Evolutionary conservation across 192 early-diverging fungal species (phyloP).

Genomic region (Coemansia sp.): DNA sequence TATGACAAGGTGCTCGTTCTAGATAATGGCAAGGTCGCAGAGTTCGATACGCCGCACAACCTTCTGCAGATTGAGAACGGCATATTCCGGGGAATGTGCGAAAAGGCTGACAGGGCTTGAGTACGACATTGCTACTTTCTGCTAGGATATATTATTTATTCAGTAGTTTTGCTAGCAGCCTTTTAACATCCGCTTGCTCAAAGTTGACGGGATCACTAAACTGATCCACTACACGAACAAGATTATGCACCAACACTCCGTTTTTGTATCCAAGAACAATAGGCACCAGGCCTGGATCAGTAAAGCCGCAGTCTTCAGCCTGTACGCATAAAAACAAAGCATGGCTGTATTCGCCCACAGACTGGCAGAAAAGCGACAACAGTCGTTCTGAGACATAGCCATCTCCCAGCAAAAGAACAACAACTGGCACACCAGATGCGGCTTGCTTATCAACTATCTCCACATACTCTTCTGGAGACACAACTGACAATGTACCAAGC

Average conservation of each 20-base stretch:
- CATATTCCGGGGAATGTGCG: conserved; percentile 69
- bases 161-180: conserved; percentile 13
- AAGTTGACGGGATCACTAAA: conserved; percentile 21
- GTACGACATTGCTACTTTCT: conserved; percentile 25
- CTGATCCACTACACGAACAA: conserved; percentile 41
- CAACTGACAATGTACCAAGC: conserved; percentile 18
- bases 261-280: conserved; percentile 36
- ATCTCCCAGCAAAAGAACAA: conserved; percentile 17
- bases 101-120: conserved; percentile 64
- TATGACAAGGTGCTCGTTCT: no score
- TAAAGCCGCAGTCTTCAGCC: conserved; percentile 40
- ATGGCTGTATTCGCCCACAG: conserved; percentile 14
- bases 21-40: no score
- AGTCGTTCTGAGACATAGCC: conserved; percentile 19
- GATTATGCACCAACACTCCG: conserved; percentile 38
- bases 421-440: conserved; percentile 11
- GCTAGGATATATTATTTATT: conserved; percentile 10
- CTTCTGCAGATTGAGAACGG: no score
- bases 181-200: conserved; percentile 24
- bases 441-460: conserved; percentile 40
- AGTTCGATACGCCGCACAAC: no score
- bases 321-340: conserved; percentile 33
- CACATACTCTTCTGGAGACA: conserved; percentile 39
- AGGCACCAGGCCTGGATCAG: conserved; percentile 29
- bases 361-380: conserved; percentile 10